These are phyloP conservation scores for Adansonia madagascariensis DNA, from an alignment of 441 rosid species.

Conservation along the genomic window DNA sequence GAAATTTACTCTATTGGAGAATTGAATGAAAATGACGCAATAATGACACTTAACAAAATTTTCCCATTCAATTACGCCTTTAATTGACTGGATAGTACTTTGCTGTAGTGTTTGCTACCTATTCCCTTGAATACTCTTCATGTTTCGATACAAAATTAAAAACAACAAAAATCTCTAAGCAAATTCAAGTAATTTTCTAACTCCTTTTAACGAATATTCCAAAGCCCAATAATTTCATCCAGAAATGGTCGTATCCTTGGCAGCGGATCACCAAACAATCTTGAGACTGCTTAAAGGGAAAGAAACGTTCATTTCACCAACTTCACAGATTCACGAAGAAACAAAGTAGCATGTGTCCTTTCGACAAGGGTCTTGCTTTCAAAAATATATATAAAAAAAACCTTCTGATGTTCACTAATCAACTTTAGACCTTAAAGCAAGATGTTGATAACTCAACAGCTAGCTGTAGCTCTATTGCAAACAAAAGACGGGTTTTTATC, in stretches of 20 bases:
- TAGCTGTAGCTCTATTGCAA: neutral
- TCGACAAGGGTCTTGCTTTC: neutral
- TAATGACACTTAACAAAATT: too few relatives aligned
- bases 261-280: neutral
- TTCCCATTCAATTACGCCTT: too few relatives aligned
- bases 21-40: too few relatives aligned
- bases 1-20: too few relatives aligned
- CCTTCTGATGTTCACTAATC: constrained; percentile 7
- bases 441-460: constrained; percentile 13
- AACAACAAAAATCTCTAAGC: too few relatives aligned
- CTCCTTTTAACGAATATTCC: too few relatives aligned
- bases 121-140: too few relatives aligned
- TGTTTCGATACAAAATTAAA: too few relatives aligned
- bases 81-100: too few relatives aligned
- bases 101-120: too few relatives aligned
- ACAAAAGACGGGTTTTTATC: neutral
- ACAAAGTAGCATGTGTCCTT: constrained; percentile 1
- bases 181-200: too few relatives aligned
- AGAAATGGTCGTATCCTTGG: neutral
- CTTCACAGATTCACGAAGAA: neutral
- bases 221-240: neutral
- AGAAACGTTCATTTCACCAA: neutral
- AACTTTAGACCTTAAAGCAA: constrained; percentile 3
- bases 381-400: neutral
- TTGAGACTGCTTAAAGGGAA: neutral